Evolutionary conservation across 2,329 filamentous ascomycete genomes (phyloP).

Genomic region (Cercospora sp.): DNA sequence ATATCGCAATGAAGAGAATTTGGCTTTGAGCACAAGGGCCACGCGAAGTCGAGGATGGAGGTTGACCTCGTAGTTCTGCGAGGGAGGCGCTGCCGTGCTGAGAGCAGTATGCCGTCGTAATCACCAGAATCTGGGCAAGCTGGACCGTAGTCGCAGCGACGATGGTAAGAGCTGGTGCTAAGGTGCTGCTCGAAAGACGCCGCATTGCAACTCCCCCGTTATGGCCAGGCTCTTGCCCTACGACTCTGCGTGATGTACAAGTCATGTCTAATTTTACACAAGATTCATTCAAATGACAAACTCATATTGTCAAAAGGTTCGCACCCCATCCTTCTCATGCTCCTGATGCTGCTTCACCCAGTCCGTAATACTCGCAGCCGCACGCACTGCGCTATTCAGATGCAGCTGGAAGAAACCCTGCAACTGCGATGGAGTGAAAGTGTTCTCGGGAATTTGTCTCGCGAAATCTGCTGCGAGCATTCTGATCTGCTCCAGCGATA

Average conservation of each 20-base stretch:
- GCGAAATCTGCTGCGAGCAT: slow-evolving; percentile 28
- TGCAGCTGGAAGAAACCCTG: slow-evolving; percentile 33
- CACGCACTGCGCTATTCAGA: slow-evolving; percentile 26
- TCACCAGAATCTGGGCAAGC: background rate
- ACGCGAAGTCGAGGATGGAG: background rate
- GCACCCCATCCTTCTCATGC: background rate
- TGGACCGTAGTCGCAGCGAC: background rate
- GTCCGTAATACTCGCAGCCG: slow-evolving; percentile 21
- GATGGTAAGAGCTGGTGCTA: background rate
- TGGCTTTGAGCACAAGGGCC: background rate
- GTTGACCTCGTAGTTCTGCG: background rate
- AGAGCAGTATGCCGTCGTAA: background rate
- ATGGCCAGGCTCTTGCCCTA: background rate
- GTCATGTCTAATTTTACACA: background rate
- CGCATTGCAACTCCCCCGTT: background rate
- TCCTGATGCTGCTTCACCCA: slow-evolving; percentile 27
- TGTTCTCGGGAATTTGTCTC: slow-evolving; percentile 27
- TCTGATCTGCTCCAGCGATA: slow-evolving; percentile 29
- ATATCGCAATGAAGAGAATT: background rate
- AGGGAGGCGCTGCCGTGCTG: background rate
- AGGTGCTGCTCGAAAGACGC: background rate
- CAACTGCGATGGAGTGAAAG: slow-evolving; percentile 31
- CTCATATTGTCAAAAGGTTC: background rate
- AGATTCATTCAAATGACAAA: background rate
- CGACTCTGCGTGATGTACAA: background rate